phyloP scores from a whole-genome alignment of 805 yeast species.

The Yamadazyma akitaensis region DNA sequence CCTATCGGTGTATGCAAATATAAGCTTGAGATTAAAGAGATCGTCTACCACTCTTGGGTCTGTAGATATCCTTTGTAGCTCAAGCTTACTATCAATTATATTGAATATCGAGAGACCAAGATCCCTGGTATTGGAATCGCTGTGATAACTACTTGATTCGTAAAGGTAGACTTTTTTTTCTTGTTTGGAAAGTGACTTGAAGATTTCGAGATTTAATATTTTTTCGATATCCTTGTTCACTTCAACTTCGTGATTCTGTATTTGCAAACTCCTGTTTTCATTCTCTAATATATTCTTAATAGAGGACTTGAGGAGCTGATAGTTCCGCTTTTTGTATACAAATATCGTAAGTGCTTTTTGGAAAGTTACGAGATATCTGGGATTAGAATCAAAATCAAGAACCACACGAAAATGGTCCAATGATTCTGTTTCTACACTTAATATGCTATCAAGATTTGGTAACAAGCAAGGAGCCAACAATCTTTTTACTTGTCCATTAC shows the following conservation, averaged over 20 bases:
- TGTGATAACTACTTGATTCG: slow-evolving; percentile 8
- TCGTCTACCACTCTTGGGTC: slow-evolving; percentile 48
- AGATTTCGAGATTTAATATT: slow-evolving; percentile 21
- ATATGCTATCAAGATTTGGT: slow-evolving; percentile 54
- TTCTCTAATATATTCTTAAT: slow-evolving; percentile 32
- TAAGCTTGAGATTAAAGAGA: slow-evolving; percentile 58
- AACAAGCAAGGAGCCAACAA: slow-evolving; percentile 63
- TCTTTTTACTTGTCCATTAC: slow-evolving; percentile 33
- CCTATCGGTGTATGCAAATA: slow-evolving; percentile 57
- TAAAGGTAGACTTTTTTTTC: slow-evolving; percentile 30
- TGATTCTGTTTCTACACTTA: slow-evolving; percentile 43
- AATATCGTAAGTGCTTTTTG: slow-evolving; percentile 44
- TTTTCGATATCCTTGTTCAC: slow-evolving; percentile 23
- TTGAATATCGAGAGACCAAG: slow-evolving; percentile 40
- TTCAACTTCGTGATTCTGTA: slow-evolving; percentile 24
- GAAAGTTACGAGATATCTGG: slow-evolving; percentile 43
- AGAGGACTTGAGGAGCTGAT: slow-evolving; percentile 33
- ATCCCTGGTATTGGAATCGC: slow-evolving; percentile 16
- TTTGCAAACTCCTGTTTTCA: slow-evolving; percentile 29
- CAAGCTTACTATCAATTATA: slow-evolving; percentile 53
- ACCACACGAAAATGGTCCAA: slow-evolving; percentile 52
- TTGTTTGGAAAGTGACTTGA: slow-evolving; percentile 21
- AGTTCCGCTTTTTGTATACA: slow-evolving; percentile 47
- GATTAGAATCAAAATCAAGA: slow-evolving; percentile 41
- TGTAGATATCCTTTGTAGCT: slow-evolving; percentile 42